Conservation (phyloP, 768 basidiomycete genomes). For the Tulasnella calospora region DNA sequence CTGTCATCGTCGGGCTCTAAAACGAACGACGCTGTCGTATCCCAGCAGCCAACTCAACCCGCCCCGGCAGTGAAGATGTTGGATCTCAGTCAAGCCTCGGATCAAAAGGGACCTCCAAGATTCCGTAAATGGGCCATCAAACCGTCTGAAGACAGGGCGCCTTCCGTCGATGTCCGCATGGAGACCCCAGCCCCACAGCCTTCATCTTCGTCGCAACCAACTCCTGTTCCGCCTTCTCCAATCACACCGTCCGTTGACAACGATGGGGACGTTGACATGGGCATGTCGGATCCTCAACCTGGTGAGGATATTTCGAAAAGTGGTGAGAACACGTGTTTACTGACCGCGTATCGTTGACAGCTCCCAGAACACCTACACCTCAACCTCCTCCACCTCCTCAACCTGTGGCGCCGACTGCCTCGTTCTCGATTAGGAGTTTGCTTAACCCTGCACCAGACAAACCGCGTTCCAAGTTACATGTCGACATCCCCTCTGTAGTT, state of each 20-base stretch:
- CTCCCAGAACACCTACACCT: constrained; percentile 2
- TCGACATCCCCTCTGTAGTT: background rate
- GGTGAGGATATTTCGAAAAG: background rate
- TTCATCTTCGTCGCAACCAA: background rate
- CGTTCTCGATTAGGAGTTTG: constrained; percentile 10
- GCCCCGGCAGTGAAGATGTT: background rate
- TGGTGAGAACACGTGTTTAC: background rate
- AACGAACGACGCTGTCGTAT: background rate
- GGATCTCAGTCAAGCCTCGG: background rate
- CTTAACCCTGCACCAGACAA: constrained; percentile 21
- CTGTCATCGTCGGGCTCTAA: background rate
- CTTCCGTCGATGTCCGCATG: background rate
- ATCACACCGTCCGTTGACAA: background rate
- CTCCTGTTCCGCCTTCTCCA: background rate
- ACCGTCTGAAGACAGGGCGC: background rate
- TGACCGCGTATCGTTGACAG: background rate
- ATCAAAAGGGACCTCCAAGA: constrained; percentile 10
- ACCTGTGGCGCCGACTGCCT: background rate
- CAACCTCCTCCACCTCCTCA: background rate
- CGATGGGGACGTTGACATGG: constrained; percentile 11
- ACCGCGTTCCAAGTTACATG: background rate
- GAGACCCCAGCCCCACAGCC: background rate
- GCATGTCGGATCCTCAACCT: background rate
- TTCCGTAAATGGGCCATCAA: constrained; percentile 19
- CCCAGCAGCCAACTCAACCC: background rate